Conservation (phyloP, 768 basidiomycete genomes). For the Tulasnella sp. region DNA sequence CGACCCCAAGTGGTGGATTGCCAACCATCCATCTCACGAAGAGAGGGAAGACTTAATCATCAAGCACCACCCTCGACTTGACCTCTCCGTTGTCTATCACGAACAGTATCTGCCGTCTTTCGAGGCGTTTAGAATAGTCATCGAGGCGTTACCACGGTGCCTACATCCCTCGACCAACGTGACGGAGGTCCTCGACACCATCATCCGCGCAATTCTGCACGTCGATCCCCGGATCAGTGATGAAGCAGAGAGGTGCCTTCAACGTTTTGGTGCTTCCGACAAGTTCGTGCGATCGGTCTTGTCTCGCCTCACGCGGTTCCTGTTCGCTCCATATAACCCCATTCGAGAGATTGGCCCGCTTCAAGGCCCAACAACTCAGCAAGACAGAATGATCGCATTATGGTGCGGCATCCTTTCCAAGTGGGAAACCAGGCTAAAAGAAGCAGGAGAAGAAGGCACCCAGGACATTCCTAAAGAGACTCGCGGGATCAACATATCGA, state of each 20-base stretch:
- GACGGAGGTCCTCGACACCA: constrained; percentile 71
- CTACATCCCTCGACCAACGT: constrained; percentile 59
- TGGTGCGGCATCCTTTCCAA: constrained; percentile 74
- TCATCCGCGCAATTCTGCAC: constrained; percentile 81
- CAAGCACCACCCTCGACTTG: constrained; percentile 65
- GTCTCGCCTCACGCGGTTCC: constrained; percentile 64
- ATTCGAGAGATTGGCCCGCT: constrained; percentile 21
- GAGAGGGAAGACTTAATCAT: constrained; percentile 70
- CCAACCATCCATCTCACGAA: constrained; percentile 61
- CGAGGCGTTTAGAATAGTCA: constrained; percentile 70
- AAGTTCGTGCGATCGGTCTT: constrained; percentile 61
- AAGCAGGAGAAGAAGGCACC: constrained; percentile 30
- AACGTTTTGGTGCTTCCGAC: constrained; percentile 69
- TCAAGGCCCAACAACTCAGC: constrained; percentile 49
- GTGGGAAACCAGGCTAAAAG: constrained; percentile 54
- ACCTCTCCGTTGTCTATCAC: constrained; percentile 65
- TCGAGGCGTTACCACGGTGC: constrained; percentile 84
- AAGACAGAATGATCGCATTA: constrained; percentile 63
- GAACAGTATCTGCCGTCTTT: constrained; percentile 63
- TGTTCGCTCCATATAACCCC: constrained; percentile 62
- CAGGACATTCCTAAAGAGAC: constrained; percentile 47
- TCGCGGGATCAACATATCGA: constrained; percentile 42
- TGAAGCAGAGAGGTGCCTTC: constrained; percentile 68
- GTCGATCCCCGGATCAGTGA: constrained; percentile 75
- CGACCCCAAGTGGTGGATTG: constrained; percentile 49